Conservation (phyloP, 2,329 filamentous ascomycete species). For the Scedosporium aurantiacum region DNA sequence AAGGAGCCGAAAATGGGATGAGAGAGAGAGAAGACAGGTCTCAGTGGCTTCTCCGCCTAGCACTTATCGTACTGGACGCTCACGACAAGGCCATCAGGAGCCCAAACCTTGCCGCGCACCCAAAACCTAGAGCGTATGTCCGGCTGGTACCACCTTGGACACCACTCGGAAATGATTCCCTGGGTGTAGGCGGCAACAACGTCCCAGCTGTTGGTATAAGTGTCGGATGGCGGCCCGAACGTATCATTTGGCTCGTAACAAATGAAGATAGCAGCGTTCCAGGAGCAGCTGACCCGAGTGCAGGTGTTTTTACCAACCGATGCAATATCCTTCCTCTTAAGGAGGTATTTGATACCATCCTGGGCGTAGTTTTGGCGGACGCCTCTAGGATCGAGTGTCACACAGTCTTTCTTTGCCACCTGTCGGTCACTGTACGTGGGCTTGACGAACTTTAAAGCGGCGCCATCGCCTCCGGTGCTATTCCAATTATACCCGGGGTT, state of each 20-base stretch:
- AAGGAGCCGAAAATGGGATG: no score
- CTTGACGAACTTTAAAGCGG: neutral
- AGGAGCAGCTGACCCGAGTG: neutral
- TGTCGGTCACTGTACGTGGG: neutral
- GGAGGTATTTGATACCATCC: neutral
- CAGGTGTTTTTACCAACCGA: neutral
- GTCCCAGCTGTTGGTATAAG: neutral
- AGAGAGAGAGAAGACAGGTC: no score
- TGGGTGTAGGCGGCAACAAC: slow-evolving; percentile 3
- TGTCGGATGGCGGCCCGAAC: neutral
- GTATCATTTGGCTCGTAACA: slow-evolving; percentile 3
- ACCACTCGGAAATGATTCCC: slow-evolving; percentile 1
- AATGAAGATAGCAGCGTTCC: neutral
- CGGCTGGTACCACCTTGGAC: neutral
- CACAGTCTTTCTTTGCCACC: neutral
- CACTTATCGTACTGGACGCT: neutral
- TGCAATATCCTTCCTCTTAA: neutral
- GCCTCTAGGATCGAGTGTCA: neutral
- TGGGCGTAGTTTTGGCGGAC: neutral
- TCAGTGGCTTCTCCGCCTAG: neutral
- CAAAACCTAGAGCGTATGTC: neutral
- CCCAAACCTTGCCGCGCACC: slow-evolving; percentile 1
- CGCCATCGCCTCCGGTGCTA: neutral
- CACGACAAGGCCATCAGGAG: neutral
- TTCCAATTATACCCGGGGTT: neutral